phyloP scores from a whole-genome alignment of 2,329 filamentous ascomycete genomes.

The Penicillium sumatraense region DNA sequence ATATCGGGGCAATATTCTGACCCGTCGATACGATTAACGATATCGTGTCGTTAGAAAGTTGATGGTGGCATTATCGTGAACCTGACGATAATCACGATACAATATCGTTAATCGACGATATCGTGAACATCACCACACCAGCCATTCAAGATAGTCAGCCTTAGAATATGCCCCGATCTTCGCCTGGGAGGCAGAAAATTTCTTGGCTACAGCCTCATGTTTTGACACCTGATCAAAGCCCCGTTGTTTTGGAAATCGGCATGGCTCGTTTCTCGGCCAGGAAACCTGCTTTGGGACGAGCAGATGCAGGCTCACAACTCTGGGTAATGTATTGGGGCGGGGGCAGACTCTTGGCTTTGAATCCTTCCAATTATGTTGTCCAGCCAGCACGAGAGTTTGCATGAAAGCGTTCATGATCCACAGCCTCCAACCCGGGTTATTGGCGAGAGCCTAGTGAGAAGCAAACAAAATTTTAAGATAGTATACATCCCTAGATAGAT shows the following conservation, averaged over 20 bases:
- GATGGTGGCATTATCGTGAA: too few relatives aligned
- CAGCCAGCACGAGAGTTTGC: conserved; percentile 3
- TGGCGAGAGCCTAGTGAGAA: conserved; percentile 2
- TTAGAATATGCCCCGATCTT: not conserved
- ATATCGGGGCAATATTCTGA: too few relatives aligned
- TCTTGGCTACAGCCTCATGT: not conserved
- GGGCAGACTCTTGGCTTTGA: not conserved
- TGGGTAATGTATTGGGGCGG: not conserved
- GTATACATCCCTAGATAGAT: too few relatives aligned
- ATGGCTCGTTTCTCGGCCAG: not conserved
- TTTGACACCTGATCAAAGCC: not conserved
- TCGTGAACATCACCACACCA: too few relatives aligned
- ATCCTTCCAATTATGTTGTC: not conserved
- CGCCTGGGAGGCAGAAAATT: not conserved
- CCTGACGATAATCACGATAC: too few relatives aligned
- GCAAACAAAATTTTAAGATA: too few relatives aligned
- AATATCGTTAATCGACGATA: too few relatives aligned
- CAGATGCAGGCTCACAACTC: not conserved
- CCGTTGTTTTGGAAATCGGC: not conserved
- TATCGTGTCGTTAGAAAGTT: too few relatives aligned
- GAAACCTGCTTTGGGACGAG: not conserved
- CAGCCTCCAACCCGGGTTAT: not conserved
- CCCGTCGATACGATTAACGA: too few relatives aligned
- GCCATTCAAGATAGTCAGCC: not conserved
- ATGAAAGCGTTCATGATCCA: conserved; percentile 1